Conservation (phyloP, 345 rosid species). For the Trapa bicornis region DNA sequence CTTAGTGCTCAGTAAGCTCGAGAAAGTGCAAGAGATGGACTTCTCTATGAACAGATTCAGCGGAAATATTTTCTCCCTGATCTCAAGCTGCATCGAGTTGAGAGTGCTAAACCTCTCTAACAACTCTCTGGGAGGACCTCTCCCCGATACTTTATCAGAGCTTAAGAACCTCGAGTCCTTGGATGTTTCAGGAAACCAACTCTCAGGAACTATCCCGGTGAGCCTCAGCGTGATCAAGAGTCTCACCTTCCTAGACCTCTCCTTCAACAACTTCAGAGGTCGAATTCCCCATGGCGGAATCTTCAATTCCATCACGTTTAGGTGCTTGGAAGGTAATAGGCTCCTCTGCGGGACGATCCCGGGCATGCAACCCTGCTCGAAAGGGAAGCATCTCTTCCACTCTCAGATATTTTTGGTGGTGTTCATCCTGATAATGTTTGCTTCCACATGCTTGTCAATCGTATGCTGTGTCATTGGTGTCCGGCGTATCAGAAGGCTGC, state of each 20-base stretch:
- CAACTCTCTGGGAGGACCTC: slow-evolving; percentile 32
- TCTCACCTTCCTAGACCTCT: slow-evolving; percentile 36
- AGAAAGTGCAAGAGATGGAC: slow-evolving; percentile 41
- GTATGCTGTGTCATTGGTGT: slow-evolving; percentile 22
- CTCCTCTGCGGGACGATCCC: slow-evolving; percentile 25
- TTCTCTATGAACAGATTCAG: slow-evolving; percentile 34
- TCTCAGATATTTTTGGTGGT: slow-evolving; percentile 19
- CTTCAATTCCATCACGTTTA: slow-evolving; percentile 21
- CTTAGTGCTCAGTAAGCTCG: slow-evolving; percentile 39
- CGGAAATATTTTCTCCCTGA: slow-evolving; percentile 31
- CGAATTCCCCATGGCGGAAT: slow-evolving; percentile 35
- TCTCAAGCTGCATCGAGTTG: slow-evolving; percentile 33
- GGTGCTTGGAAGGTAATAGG: slow-evolving; percentile 32
- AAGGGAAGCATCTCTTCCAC: slow-evolving; percentile 18
- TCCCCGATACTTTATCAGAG: slow-evolving; percentile 35
- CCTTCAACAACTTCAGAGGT: slow-evolving; percentile 35
- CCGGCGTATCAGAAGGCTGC: slow-evolving; percentile 12
- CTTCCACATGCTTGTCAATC: slow-evolving; percentile 16
- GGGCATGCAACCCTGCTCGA: slow-evolving; percentile 17
- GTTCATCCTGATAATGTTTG: slow-evolving; percentile 14
- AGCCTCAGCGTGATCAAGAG: slow-evolving; percentile 26
- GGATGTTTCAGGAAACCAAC: slow-evolving; percentile 32
- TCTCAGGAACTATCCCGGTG: slow-evolving; percentile 33
- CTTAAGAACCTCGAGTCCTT: slow-evolving; percentile 31
- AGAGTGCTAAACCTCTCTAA: slow-evolving; percentile 22